Evolutionary conservation across 306 rosid species (phyloP).

Genomic region (Rosa persica): DNA sequence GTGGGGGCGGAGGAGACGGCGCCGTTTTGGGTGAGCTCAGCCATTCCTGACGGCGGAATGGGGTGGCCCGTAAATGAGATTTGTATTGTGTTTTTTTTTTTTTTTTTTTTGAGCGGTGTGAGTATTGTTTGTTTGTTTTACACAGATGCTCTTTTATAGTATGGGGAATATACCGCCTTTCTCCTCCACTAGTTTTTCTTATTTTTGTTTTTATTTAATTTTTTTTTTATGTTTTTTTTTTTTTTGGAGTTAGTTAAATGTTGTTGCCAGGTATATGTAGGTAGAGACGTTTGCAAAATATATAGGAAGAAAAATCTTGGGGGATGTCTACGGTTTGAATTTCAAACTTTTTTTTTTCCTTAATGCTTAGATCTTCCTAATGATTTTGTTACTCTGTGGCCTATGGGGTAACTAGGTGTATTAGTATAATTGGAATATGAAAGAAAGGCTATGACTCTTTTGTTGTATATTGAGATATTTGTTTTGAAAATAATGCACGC

Average conservation of each 20-base stretch:
- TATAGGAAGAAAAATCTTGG: neutral
- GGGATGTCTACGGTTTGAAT: neutral
- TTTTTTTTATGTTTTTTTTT: too few species aligned
- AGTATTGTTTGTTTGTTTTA: neutral
- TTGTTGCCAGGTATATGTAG: neutral
- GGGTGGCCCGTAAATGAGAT: neutral
- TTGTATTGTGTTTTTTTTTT: neutral
- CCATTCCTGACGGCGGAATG: conserved; percentile 14
- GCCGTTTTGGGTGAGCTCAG: conserved; percentile 6
- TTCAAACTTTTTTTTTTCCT: neutral
- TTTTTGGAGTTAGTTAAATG: neutral
- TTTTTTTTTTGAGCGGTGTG: neutral
- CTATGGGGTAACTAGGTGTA: neutral
- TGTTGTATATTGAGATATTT: too few species aligned
- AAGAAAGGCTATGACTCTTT: too few species aligned
- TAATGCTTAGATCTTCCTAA: neutral
- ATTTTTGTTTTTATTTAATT: too few species aligned
- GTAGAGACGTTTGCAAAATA: neutral
- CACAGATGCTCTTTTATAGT: neutral
- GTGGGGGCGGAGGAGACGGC: neutral
- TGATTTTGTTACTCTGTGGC: neutral
- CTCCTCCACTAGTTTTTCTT: neutral
- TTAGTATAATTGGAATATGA: too few species aligned
- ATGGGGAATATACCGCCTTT: neutral
- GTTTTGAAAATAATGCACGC: too few species aligned